phyloP scores from a whole-genome alignment of 2,329 filamentous ascomycete genomes.

The Xylariaceae sp. region DNA sequence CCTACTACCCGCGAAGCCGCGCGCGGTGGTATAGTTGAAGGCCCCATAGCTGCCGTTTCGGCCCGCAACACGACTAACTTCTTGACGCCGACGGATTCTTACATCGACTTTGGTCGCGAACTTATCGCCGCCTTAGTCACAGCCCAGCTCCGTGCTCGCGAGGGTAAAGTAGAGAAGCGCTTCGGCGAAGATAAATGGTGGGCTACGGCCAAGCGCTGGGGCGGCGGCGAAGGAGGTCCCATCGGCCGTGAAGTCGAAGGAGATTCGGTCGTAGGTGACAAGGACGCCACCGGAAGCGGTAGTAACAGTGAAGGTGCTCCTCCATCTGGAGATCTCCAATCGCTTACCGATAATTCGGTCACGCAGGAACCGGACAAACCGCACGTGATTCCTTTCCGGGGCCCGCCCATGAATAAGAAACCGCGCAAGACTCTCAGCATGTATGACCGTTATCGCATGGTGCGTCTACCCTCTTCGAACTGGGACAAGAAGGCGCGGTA shows the following conservation, averaged over 20 bases:
- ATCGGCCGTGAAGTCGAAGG: conserved; percentile 66
- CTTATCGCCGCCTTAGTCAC: conserved; percentile 65
- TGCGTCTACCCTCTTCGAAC: conserved; percentile 60
- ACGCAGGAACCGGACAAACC: conserved; percentile 8
- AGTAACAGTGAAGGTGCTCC: neutral
- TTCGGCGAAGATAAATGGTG: conserved; percentile 68
- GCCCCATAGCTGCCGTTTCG: conserved; percentile 66
- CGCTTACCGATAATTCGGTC: neutral
- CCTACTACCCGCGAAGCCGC: conserved; percentile 65
- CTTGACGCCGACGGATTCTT: conserved; percentile 57
- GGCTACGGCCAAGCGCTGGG: conserved; percentile 66
- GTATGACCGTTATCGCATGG: conserved; percentile 69
- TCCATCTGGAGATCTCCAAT: neutral
- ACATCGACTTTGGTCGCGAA: conserved; percentile 67
- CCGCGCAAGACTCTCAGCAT: conserved; percentile 61
- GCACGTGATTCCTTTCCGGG: conserved; percentile 34
- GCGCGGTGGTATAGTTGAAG: conserved; percentile 64
- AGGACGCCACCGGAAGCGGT: conserved; percentile 41
- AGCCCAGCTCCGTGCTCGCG: conserved; percentile 67
- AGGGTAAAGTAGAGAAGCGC: conserved; percentile 60
- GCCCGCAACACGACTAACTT: conserved; percentile 62
- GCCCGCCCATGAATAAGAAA: conserved; percentile 50
- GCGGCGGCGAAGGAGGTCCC: conserved; percentile 65
- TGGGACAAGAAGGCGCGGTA: conserved; percentile 68
- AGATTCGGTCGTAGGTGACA: conserved; percentile 52